A percentile compares a stretch with the other conserved stretches of the same genome.
Evolutionary conservation across 108 stramenopile species (phyloP).

Genomic region (Cyclotella sp.): DNA sequence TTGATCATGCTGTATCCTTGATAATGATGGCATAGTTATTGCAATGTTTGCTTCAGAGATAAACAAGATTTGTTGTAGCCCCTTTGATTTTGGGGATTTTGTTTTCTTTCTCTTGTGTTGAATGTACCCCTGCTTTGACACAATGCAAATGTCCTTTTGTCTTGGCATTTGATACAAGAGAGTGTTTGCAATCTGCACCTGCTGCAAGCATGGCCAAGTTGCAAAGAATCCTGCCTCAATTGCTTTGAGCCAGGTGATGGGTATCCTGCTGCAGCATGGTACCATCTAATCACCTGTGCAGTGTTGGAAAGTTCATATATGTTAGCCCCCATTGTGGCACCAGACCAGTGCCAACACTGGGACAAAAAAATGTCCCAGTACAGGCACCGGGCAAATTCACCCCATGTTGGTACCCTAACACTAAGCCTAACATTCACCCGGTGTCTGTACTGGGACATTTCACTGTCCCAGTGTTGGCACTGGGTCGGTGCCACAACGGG

Average conservation of each 20-base stretch:
- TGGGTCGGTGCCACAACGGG: no score
- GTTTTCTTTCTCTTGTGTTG: neutral
- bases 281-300: constrained; percentile 12
- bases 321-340: no score
- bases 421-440: no score
- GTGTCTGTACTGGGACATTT: no score
- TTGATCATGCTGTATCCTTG: constrained; percentile 8
- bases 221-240: constrained; percentile 10
- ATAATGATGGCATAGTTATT: neutral
- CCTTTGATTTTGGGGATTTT: neutral
- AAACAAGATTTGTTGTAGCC: neutral
- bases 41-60: no score
- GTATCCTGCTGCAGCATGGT: constrained; percentile 24
- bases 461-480: no score
- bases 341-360: no score
- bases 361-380: no score
- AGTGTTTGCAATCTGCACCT: neutral
- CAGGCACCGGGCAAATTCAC: no score
- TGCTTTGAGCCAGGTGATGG: constrained; percentile 19
- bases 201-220: constrained; percentile 14
- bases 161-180: neutral
- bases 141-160: constrained; percentile 1
- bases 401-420: no score
- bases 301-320: constrained; percentile 13
- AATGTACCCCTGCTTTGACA: neutral